Percentiles rank a stretch among this genome's conserved stretches.
Conservation (phyloP, 768 basidiomycete genomes). For the Strobilomyces dryophilus region DNA sequence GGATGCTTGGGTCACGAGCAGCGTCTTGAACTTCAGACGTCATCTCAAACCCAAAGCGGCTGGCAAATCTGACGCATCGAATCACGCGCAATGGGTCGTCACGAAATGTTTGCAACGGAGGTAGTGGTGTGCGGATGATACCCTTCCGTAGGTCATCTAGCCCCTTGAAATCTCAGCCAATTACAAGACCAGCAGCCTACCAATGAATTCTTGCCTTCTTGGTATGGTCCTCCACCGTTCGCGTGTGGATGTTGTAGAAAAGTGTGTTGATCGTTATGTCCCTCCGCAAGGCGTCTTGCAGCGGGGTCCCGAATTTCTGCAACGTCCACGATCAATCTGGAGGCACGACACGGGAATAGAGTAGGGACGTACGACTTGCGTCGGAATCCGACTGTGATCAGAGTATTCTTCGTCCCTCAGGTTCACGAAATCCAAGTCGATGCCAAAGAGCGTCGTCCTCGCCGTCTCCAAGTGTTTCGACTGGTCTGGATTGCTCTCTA, state of each 20-base stretch:
- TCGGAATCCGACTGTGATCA: conserved; percentile 82
- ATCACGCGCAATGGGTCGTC: conserved; percentile 95
- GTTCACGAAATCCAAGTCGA: conserved; percentile 93
- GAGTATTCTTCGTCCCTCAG: conserved; percentile 91
- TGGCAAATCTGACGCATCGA: conserved; percentile 87
- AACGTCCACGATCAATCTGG: background rate
- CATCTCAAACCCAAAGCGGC: conserved; percentile 80
- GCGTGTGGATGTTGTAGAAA: conserved; percentile 93
- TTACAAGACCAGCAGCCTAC: background rate
- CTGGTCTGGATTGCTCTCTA: conserved; percentile 93
- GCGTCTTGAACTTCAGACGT: conserved; percentile 64
- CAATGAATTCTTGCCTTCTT: conserved; percentile 49
- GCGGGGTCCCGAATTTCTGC: conserved; percentile 87
- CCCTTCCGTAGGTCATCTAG: conserved; percentile 77
- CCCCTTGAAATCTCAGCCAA: conserved; percentile 46
- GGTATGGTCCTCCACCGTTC: conserved; percentile 82
- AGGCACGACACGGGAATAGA: background rate
- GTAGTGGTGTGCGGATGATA: conserved; percentile 82
- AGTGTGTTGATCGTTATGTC: conserved; percentile 95
- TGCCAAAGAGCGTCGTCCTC: conserved; percentile 69
- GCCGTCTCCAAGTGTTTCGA: conserved; percentile 98
- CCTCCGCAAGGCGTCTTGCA: conserved; percentile 85
- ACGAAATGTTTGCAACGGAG: conserved; percentile 81
- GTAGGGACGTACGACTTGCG: conserved; percentile 60
- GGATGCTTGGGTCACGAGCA: conserved; percentile 56